Base-by-base conservation (phyloP, 2,329 filamentous ascomycete species). In the Coleophoma crateriformis region DNA sequence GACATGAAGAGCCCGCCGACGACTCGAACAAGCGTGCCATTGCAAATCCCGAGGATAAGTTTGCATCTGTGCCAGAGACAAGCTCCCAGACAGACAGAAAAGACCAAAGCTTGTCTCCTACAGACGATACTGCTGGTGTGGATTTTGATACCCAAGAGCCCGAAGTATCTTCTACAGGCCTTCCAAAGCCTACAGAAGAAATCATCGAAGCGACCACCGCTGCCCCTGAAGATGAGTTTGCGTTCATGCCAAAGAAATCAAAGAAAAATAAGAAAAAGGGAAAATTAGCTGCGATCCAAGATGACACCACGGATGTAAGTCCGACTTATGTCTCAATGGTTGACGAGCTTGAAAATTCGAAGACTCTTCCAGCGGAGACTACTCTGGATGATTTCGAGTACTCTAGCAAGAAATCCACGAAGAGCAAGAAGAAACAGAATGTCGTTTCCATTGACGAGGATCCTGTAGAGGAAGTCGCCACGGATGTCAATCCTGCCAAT, bases 61-160 rank as follows among this genome's bases (percentile, higher is more conserved):
- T 13, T 38, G 35, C n/a, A 10, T 27, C 8, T 20, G 33, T 22
- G 19, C 43, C 44, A 19, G 39, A 62, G 57, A 67, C 61, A 49
- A 70, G 67, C 52, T 60, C 63, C 27, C 65, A 66, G 47, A 66
- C 64, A 46, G 58, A 60, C 7, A 71, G 63, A 61, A 69, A 56
- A 47, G 60, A 58, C 41, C 50, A 54, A 20, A 62, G 35, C 35
- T 10, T 38, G 11, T n/a, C n/a, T 12, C 19, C 17, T 10, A 3
- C 8, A 7, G 27, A 27, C 10, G n/a, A 27, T 32, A 32, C 27
- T 15, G 3, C 40, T 22, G 40, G 27, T 19, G 4, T 12, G 11
- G 4, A 37, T n/a, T 2, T 37, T 37, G 11, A 12, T 37, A 3
- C 34, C 34, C 11, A 37, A 37, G 34, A 37, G 34, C 34, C 34